Base-by-base conservation (phyloP, 805 yeast species). In the Tetrapisispora namnaoensis region DNA sequence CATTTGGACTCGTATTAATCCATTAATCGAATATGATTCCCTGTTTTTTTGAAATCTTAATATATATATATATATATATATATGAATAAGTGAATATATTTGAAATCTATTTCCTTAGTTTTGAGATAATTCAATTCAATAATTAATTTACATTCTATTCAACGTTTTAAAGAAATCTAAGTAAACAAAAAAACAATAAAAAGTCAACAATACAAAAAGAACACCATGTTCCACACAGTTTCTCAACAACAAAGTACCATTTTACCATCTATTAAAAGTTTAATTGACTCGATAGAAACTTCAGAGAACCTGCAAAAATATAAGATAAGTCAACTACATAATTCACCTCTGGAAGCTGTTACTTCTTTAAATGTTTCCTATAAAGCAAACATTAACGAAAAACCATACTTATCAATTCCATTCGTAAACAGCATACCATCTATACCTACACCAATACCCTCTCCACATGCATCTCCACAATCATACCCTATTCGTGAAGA, bases 381-480 rank as follows among this genome's bases (percentile, higher is more conserved):
- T 16, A 10, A 28, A 17, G 9, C 35, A 27, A 17, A 28, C 14
- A 24, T 13, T 5, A 10, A 22, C 5, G 24, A 28, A 18, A 42
- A 42, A 30, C 11, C 37, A 13, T 22, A 30, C 30, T 18, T 32
- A 32, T 17, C 44, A 5, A 30, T 42, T 11, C 44, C 44, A 17
- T 42, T 16, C n/a, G 6, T 27, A 30, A 28, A 42, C 32, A 20
- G 13, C 28, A 13, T 18, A 18, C 44, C 17, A 20, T 30, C 37
- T 14, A 36, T 38, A n/a, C 43, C 43, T 20, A 45, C 47, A 13
- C 47, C 47, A 38, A 32, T 45, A 9, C 43, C 47, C 6, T 45
- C 48, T 6, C 48, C 48, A 34, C 42, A 22, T 20, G 9, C 48
- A 16, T 45, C 48, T 11, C 48, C 48, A 14, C 16, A 32, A 13